Conservation (phyloP, 176 grass and related monocot genomes). For the Phoenix dactylifera region DNA sequence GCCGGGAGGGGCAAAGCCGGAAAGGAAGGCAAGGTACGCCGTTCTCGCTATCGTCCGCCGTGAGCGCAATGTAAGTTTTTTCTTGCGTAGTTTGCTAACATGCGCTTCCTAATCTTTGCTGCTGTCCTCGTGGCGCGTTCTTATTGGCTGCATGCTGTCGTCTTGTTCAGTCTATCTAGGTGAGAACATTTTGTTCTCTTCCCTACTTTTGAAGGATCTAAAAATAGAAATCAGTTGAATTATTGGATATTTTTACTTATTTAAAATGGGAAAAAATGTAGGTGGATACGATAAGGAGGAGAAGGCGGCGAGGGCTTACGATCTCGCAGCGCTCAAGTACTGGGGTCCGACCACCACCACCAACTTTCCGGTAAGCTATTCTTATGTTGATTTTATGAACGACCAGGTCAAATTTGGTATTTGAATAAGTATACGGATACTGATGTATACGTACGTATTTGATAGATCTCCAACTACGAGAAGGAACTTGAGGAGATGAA, state of each 20-base stretch:
- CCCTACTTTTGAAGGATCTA: background rate
- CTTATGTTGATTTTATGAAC: background rate
- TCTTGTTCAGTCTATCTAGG: conserved; percentile 60
- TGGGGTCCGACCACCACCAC: conserved; percentile 91
- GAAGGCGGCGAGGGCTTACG: conserved; percentile 90
- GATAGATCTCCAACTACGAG: conserved; percentile 69
- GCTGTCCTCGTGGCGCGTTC: background rate
- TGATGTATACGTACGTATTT: too few relatives aligned
- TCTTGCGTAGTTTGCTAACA: conserved; percentile 3
- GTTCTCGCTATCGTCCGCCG: background rate
- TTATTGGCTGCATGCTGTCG: too few relatives aligned
- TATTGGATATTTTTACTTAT: too few relatives aligned
- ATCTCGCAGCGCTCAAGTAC: conserved; percentile 89
- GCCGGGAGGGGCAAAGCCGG: conserved; percentile 90
- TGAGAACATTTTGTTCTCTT: conserved; percentile 10
- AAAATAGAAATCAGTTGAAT: background rate
- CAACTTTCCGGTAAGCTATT: conserved; percentile 69
- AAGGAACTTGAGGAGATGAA: conserved; percentile 92
- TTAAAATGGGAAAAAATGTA: conserved; percentile 17
- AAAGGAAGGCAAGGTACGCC: conserved; percentile 85
- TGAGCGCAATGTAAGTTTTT: background rate
- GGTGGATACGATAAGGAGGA: conserved; percentile 95
- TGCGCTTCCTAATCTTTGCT: conserved; percentile 18
- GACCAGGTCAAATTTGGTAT: background rate
- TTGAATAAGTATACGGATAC: background rate